A percentile compares a stretch with the other conserved stretches of the same genome.
Evolutionary conservation across 176 grass and related monocot genomes (phyloP).

Genomic region (Aegilops bicornis): DNA sequence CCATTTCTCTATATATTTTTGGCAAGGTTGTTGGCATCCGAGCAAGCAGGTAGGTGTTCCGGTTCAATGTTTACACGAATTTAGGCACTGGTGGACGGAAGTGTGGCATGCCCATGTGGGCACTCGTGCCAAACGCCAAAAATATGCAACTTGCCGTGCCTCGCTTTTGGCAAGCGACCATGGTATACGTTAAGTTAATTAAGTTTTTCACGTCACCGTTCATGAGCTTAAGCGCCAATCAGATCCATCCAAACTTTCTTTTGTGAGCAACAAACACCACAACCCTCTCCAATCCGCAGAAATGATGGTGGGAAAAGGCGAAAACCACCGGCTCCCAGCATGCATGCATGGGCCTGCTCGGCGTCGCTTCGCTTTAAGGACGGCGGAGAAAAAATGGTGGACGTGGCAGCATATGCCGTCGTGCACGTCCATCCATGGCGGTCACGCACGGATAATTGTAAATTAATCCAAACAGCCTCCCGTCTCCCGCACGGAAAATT

Average conservation of each 20-base stretch:
- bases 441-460: not conserved
- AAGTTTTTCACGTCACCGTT: not conserved
- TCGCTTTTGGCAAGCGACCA: not conserved
- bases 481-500: not conserved
- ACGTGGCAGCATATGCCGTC: no score
- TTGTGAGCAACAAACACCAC: not conserved
- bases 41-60: no score
- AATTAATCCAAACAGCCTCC: not conserved
- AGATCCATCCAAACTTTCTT: not conserved
- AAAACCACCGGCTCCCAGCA: not conserved
- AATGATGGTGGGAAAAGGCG: not conserved
- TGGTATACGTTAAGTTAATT: not conserved
- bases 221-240: not conserved
- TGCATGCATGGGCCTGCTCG: not conserved
- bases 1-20: not conserved
- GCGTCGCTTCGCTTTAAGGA: not conserved
- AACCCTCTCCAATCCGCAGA: not conserved
- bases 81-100: not conserved
- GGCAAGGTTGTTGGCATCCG: not conserved
- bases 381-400: not conserved
- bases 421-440: no score
- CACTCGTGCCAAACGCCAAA: not conserved
- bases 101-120: no score
- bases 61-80: not conserved
- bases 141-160: not conserved